Evolutionary conservation across 257 asterid genomes (phyloP).

Genomic region (Solanum pinnatisectum): DNA sequence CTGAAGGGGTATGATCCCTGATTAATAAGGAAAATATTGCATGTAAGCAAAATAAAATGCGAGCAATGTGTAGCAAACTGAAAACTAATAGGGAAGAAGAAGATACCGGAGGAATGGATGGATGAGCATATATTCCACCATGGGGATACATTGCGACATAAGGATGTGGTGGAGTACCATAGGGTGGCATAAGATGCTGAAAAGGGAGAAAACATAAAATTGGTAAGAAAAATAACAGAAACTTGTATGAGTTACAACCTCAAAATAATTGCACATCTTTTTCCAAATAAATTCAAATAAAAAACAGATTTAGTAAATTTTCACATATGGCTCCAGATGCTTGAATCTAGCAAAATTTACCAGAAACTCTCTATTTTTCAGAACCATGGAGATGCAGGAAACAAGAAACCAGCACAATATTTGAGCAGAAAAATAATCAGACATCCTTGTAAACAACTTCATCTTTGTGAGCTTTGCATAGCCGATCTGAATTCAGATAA

Average conservation of each 20-base stretch:
- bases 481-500: background rate
- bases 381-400: background rate
- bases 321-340: background rate
- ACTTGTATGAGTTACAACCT: background rate
- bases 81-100: background rate
- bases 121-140: slow-evolving; percentile 89
- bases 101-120: slow-evolving; percentile 84
- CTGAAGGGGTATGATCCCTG: slow-evolving; percentile 94
- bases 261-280: background rate
- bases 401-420: background rate
- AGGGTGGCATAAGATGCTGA: slow-evolving; percentile 96
- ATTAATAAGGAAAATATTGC: background rate
- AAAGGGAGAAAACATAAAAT: background rate
- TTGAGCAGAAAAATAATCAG: background rate
- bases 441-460: background rate
- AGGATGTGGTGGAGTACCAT: slow-evolving; percentile 92
- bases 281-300: background rate
- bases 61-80: background rate
- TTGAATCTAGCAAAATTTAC: background rate
- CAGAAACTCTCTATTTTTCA: background rate
- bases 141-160: slow-evolving; percentile 97
- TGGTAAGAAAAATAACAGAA: background rate
- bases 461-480: background rate
- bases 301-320: background rate
- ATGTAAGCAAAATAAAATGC: background rate